Percentiles rank a stretch among this genome's conserved stretches.
These are phyloP conservation scores for Aegilops longissima DNA, from an alignment of 176 grass and related monocot genomes.

Conservation along the genomic window DNA sequence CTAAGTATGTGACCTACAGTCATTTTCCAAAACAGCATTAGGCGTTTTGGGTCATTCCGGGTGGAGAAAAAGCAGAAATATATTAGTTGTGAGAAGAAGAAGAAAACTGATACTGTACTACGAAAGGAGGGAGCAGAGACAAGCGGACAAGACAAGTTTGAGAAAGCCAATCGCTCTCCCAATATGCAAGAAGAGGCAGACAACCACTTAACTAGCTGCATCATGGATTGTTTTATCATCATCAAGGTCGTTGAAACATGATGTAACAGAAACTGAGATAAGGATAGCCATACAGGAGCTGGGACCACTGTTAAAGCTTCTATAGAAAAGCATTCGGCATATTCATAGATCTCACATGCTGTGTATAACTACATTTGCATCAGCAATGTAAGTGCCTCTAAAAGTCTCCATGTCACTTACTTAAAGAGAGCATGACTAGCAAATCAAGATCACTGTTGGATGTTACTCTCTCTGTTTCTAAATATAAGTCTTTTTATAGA, in stretches of 20 bases:
- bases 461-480: too few relatives aligned
- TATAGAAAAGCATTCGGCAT: conserved; percentile 8
- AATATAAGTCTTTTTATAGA: too few relatives aligned
- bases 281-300: neutral
- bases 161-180: conserved; percentile 19
- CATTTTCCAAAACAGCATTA: neutral
- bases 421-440: too few relatives aligned
- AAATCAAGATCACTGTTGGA: too few relatives aligned
- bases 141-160: conserved; percentile 21
- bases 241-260: conserved; percentile 20
- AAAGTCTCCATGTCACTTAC: too few relatives aligned
- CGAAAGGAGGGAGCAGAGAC: neutral
- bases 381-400: too few relatives aligned
- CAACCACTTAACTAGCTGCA: conserved; percentile 35
- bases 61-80: neutral
- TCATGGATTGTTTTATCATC: neutral
- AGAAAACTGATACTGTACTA: neutral
- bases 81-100: neutral
- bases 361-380: too few relatives aligned
- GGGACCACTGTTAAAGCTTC: conserved; percentile 22
- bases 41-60: neutral
- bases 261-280: conserved; percentile 21
- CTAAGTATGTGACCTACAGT: neutral
- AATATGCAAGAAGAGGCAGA: conserved; percentile 12
- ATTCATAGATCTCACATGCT: neutral